Base-by-base conservation (phyloP, 495 filamentous ascomycete genomes). In the Baudoinia panamericana region DNA sequence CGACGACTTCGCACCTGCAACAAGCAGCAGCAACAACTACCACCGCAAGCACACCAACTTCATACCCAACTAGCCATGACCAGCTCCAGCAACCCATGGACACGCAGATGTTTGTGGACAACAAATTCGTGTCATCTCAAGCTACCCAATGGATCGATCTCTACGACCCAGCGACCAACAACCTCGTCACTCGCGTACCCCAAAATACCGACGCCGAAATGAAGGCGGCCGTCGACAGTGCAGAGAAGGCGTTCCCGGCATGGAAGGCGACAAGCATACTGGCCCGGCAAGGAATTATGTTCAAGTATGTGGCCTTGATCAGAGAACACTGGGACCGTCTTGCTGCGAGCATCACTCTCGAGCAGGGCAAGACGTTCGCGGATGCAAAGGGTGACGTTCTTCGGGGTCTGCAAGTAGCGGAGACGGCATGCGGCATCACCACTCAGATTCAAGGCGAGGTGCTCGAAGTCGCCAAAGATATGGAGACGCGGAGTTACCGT, bases 311-410 rank as follows among this genome's bases (percentile, higher is more conserved):
- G 25, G 71, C 65, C 33, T 64, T 99, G 56, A 93, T 99, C 60
- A 73, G 88, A 29, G 76, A 86, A 55, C 76, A 99, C 65, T 95
- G 88, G 92, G 88, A 99, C 60, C 73, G 90, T 25, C 61, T 99
- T 46, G 92, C 90, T 13, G 84, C 90, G 4, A 88, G 79, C 56
- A 99, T 99, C 56, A 95, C 88, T 13, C 69, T 96, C 35, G 90
- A 99, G 68, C 90, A 99, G 65, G 90, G 90, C 52, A 99, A 99
- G 72, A 96, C 92, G 3, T 85, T 96, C 61, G 82, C 82, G 39
- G 90, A 99, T 65, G 87, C 90, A 36, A 82, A 73, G 63, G 90
- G 90, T 41, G 90, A 99, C 63, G 90, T 99, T 12, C 74, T 99
- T 41, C 74, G 90, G 39, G 90, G 90, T 28, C 66, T 99, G 48